A percentile compares a stretch with the other conserved stretches of the same genome.
Conservation (phyloP, 1,284 basidiomycete species). For the Trametes sp. region DNA sequence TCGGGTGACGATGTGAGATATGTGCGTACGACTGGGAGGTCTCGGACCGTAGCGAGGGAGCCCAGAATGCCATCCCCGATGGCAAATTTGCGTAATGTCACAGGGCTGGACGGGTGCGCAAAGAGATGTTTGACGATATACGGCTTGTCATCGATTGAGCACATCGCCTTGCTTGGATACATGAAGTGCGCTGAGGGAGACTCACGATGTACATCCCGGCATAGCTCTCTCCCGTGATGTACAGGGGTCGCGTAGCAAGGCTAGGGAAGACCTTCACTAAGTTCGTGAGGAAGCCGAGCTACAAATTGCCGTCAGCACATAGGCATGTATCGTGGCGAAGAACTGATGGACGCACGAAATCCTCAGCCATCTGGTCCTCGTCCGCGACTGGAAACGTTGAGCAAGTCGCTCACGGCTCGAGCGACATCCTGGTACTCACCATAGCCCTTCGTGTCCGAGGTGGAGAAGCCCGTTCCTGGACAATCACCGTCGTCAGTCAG, state of each 20-base stretch:
- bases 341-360: slow-evolving; percentile 58
- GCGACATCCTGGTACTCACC: slow-evolving; percentile 58
- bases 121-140: slow-evolving; percentile 74
- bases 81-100: slow-evolving; percentile 65
- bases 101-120: slow-evolving; percentile 62
- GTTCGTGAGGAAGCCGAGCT: slow-evolving; percentile 36
- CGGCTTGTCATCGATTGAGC: slow-evolving; percentile 49
- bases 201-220: slow-evolving; percentile 48
- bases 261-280: slow-evolving; percentile 39
- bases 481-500: slow-evolving; percentile 48
- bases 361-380: slow-evolving; percentile 70
- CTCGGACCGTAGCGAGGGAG: slow-evolving; percentile 53
- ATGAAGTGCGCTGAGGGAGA: background rate
- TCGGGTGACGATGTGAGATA: background rate
- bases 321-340: background rate
- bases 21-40: slow-evolving; percentile 57
- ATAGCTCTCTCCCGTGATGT: slow-evolving; percentile 42
- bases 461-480: slow-evolving; percentile 43
- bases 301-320: no score
- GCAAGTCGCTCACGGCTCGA: slow-evolving; percentile 62
- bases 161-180: no score
- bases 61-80: slow-evolving; percentile 71
- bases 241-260: slow-evolving; percentile 37
- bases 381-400: slow-evolving; percentile 54
- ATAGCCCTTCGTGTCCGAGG: background rate